Base-by-base conservation (phyloP, 257 asterid genomes). In the Ligustrum vulgare region DNA sequence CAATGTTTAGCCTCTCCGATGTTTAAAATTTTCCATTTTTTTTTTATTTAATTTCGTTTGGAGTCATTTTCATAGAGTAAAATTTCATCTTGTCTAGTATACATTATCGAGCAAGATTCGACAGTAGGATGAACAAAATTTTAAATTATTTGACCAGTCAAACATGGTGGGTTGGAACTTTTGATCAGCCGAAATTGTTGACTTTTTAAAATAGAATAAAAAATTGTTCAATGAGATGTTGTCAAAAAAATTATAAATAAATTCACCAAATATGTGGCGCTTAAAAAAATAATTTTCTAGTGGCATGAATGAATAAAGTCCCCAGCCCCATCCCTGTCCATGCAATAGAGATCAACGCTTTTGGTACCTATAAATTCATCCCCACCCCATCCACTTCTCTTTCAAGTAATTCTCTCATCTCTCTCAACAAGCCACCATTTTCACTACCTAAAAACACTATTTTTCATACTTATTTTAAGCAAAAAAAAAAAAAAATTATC, bases 301-400 rank as follows among this genome's bases (percentile, higher is more conserved):
- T 77, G 75, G 79, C 81, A 79, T 74, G 67, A 73, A 72, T 76
- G n/a, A n/a, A n/a, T n/a, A n/a, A 77, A 70, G 71, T 65, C 74
- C 79, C 18, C 36, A n/a, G n/a, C n/a, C n/a, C n/a, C n/a, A 28
- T 23, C 70, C 67, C 2, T 20, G n/a, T 54, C 79, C 80, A 58
- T 75, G 75, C 80, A 76, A 51, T 43, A 39, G 67, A 76, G 51
- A 41, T 18, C n/a, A 9, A 16, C 72, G 75, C 86, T 69, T 85
- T 82, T 69, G 67, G 74, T 79, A 47, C 47, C 91, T 92, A 87
- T 92, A 90, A 89, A 92, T 87, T 74, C 78, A 79, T 75, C 83
- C 81, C 84, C 69, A 25, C 82, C 32, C 76, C 79, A 60, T 77
- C 65, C 88, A 85, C 88, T 84, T 78, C 81, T 77, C 84, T 82